Conservation (phyloP, 2,329 filamentous ascomycete species). For the Pseudocercospora fijiensis region DNA sequence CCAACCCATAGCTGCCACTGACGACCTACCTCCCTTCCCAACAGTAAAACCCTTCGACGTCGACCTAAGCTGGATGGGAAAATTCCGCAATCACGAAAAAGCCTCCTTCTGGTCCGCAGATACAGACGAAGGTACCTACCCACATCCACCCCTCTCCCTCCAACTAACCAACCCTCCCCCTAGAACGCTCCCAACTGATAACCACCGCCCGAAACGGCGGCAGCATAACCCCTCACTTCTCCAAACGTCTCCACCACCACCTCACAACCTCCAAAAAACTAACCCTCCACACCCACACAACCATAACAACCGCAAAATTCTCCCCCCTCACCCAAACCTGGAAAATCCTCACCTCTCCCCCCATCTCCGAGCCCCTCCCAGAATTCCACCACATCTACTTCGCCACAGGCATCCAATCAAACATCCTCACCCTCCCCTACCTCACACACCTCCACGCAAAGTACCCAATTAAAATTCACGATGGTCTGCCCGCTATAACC, state of each 20-base stretch:
- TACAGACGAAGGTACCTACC: conserved; percentile 55
- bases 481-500: conserved; percentile 70
- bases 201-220: conserved; percentile 68
- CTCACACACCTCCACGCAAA: conserved; percentile 59
- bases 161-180: neutral
- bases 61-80: conserved; percentile 74
- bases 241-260: conserved; percentile 65
- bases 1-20: neutral
- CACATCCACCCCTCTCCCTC: neutral
- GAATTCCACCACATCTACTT: conserved; percentile 68
- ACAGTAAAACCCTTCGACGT: conserved; percentile 75
- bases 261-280: conserved; percentile 53
- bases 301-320: conserved; percentile 54
- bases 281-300: conserved; percentile 59
- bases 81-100: conserved; percentile 76
- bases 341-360: conserved; percentile 55
- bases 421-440: conserved; percentile 61
- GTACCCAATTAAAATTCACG: conserved; percentile 61
- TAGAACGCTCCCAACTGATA: conserved; percentile 65
- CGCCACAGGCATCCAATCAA: conserved; percentile 68
- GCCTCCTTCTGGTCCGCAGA: conserved; percentile 76
- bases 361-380: conserved; percentile 44
- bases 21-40: too few relatives aligned
- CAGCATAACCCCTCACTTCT: conserved; percentile 69
- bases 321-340: conserved; percentile 50